Evolutionary conservation across 257 asterid genomes (phyloP).

Genomic region (Primulina tabacum): DNA sequence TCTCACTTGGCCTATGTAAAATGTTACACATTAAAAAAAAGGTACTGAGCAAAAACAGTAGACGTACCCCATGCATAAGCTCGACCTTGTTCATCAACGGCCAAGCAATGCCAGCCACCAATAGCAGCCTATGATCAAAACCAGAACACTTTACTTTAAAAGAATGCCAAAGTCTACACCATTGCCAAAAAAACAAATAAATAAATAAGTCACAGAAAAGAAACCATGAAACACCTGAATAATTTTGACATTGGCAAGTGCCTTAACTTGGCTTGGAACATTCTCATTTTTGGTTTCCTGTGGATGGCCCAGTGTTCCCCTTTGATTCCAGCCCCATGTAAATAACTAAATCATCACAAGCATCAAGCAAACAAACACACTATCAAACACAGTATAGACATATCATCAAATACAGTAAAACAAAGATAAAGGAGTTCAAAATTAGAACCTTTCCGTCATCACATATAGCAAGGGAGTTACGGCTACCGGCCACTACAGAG

Average conservation of each 20-base stretch:
- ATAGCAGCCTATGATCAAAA: conserved; percentile 77
- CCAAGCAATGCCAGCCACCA: conserved; percentile 99
- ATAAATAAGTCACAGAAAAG: conserved; percentile 3
- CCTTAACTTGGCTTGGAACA: conserved; percentile 88
- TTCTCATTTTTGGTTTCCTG: conserved; percentile 85
- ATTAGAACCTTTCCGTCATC: conserved; percentile 77
- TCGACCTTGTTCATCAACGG: conserved; percentile 93
- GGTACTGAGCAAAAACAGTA: conserved; percentile 6
- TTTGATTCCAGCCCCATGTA: conserved; percentile 99
- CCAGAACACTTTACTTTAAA: conserved; percentile 18
- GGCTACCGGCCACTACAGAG: conserved; percentile 91
- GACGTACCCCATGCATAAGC: conserved; percentile 97
- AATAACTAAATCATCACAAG: conserved; percentile 50
- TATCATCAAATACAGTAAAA: neutral
- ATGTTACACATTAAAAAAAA: neutral
- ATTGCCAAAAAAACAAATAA: neutral
- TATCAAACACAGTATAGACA: conserved; percentile 15
- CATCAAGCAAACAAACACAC: neutral
- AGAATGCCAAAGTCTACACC: conserved; percentile 5
- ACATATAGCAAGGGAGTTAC: conserved; percentile 93
- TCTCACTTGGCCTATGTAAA: conserved; percentile 1
- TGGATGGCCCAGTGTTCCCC: conserved; percentile 96
- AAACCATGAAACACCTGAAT: conserved; percentile 61
- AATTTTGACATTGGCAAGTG: conserved; percentile 73
- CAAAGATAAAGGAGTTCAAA: neutral